Base-by-base conservation (phyloP, 441 rosid species). In the Pelargonium australe region DNA sequence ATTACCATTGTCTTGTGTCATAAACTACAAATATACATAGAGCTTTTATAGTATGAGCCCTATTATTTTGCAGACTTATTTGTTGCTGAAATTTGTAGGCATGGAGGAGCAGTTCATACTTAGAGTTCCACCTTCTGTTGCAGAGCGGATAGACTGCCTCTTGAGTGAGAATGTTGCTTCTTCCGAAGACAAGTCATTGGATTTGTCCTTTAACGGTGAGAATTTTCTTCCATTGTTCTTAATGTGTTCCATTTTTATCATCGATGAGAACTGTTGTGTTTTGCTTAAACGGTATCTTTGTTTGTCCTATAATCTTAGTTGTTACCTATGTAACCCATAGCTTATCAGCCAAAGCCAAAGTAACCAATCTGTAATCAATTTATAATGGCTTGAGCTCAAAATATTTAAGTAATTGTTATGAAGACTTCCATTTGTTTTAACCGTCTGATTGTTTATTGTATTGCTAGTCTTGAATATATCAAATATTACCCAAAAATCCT, bases 101-200 rank as follows among this genome's bases (percentile, higher is more conserved):
- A 94, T 91, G 98, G 98, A 94, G 79, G 96, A 94, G 68, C 95
- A 89, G 69, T 91, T 94, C 79, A 82, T 94, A 76, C 88, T 94
- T 68, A 84, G 96, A 79, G 95, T 94, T 78, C 95, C 98, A n/a
- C 91, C 92, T 49, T 88, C 96, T 23, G 82, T 89, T 70, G 92
- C 96, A 1, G 98, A 88, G 81, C 79, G 81, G 66, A 78, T 93
- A 70, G 91, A 91, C 72, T 80, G 77, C 2, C 92, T 89, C 47
- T 79, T 94, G 79, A 86, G 85, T 55, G 91, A 85, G 45, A 88
- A 75, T 19, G 82, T 85, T 19, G 81, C 95, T 77, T 70, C 87
- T 77, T 73, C 86, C 20, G 93, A 87, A 16, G 96, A 88, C 23
- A 89, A 87, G 76, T 83, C 87, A 14, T 70, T 94, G 70, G 98